A percentile compares a stretch with the other conserved stretches of the same genome.
These are phyloP conservation scores for Delitschia confertaspora DNA, from an alignment of 495 filamentous ascomycete genomes.

Conservation along the genomic window DNA sequence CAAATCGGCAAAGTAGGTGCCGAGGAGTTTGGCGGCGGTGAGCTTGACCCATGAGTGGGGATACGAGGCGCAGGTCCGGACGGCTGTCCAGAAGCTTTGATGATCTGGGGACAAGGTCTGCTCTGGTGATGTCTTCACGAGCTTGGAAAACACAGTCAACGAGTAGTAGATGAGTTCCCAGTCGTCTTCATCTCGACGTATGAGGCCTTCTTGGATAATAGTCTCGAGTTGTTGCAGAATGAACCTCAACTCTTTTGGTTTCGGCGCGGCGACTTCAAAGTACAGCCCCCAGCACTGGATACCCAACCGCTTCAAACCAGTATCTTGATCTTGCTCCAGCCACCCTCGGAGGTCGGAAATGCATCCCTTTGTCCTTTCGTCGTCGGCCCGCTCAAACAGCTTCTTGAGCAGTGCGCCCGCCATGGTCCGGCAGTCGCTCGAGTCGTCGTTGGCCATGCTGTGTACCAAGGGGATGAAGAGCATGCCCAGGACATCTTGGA, in stretches of 20 bases:
- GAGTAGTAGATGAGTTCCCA: slow-evolving; percentile 75
- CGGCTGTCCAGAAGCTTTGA: slow-evolving; percentile 53
- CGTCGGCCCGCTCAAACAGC: slow-evolving; percentile 69
- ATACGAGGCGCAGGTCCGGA: slow-evolving; percentile 60
- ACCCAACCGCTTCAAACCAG: slow-evolving; percentile 58
- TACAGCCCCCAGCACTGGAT: slow-evolving; percentile 75
- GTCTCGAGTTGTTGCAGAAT: slow-evolving; percentile 24
- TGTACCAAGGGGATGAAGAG: slow-evolving; percentile 84
- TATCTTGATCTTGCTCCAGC: slow-evolving; percentile 62
- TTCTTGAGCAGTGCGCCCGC: slow-evolving; percentile 70
- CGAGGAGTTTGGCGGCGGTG: slow-evolving; percentile 63
- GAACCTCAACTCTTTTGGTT: slow-evolving; percentile 51
- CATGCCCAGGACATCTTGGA: slow-evolving; percentile 68
- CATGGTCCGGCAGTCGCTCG: slow-evolving; percentile 74
- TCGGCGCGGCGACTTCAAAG: slow-evolving; percentile 58
- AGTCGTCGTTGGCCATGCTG: slow-evolving; percentile 79
- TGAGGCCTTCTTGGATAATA: slow-evolving; percentile 34
- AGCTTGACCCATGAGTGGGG: slow-evolving; percentile 69
- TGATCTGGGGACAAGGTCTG: slow-evolving; percentile 49
- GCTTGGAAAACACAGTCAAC: slow-evolving; percentile 56
- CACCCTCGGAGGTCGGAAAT: slow-evolving; percentile 62
- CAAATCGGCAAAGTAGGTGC: slow-evolving; percentile 68
- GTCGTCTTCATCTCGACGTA: slow-evolving; percentile 43
- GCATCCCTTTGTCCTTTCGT: slow-evolving; percentile 59
- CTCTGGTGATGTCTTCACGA: slow-evolving; percentile 57